Base-by-base conservation (phyloP, 768 basidiomycete species). In the Boletus patriciae region DNA sequence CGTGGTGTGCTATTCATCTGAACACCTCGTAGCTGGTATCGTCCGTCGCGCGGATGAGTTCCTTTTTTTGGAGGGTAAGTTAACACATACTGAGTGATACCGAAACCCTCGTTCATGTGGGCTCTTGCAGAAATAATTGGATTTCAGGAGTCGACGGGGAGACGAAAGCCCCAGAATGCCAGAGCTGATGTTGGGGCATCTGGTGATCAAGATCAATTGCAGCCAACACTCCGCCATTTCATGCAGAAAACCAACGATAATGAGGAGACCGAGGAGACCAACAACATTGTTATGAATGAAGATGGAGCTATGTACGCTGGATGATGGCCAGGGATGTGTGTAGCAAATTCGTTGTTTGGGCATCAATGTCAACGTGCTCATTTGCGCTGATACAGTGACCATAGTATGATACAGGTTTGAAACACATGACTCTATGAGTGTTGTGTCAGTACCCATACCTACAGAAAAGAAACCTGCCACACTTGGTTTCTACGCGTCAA, bases 1-100 rank as follows among this genome's bases (percentile, higher is more conserved):
- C 12, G 31, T 38, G 15, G 27, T 23, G 21, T 56, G 19, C 33
- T 44, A 31, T 21, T 49, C 40, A 49, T 50, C 38, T 47, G 40
- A 21, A 43, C 46, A 16, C 31, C n/a, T 52, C 54, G 15, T 55
- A 91, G 90, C 82, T 6, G 76, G 78, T 10, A 82, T 84, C 11
- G 82, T 85, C 31, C 78, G 85, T 52, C 82, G 80, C 62, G 84
- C 77, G 47, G 88, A 90, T 47, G 90, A 92, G 59, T 92, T 88
- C 62, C 66, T 87, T 45, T 92, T 92, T 66, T 79, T 92, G 6
- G 86, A 90, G 71, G 90, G 90, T 89, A 61, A 16, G 73, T 43
- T 9, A 1, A 25, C 25, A 11, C 23, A 25, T 19, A 4, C 37
- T n/a, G 33, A 33, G 15, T 11, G 46, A 37, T 34, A 11, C 23